Conservation (phyloP, 1,284 basidiomycete species). For the Cystobasidium sp. region DNA sequence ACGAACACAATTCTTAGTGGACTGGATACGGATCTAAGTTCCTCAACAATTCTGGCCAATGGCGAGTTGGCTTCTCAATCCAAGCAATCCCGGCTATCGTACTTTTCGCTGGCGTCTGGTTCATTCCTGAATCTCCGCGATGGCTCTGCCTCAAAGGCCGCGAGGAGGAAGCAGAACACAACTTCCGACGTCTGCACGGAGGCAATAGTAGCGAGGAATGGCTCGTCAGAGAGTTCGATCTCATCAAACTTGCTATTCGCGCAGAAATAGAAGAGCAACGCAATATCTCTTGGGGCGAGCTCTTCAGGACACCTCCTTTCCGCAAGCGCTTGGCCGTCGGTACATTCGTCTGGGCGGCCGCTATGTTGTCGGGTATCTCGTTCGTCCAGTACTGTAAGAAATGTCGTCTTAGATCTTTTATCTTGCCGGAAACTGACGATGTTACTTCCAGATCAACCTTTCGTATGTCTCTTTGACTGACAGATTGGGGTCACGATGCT, state of each 20-base stretch:
- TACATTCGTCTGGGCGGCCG: conserved; percentile 36
- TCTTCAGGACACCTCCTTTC: conserved; percentile 25
- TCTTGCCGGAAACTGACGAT: background rate
- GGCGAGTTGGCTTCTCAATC: conserved; percentile 37
- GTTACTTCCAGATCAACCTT: conserved; percentile 18
- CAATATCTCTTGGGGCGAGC: conserved; percentile 23
- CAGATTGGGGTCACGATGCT: background rate
- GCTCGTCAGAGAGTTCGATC: conserved; percentile 21
- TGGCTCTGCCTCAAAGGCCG: conserved; percentile 41
- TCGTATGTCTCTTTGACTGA: conserved; percentile 1
- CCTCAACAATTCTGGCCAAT: conserved; percentile 16
- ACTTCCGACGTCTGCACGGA: conserved; percentile 27
- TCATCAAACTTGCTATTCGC: conserved; percentile 12
- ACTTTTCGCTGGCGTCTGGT: conserved; percentile 27
- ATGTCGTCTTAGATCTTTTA: too few relatives aligned
- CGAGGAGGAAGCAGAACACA: conserved; percentile 38
- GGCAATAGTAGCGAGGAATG: conserved; percentile 29
- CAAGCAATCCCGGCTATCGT: conserved; percentile 33
- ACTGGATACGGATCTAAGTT: conserved; percentile 14
- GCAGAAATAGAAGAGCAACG: conserved; percentile 27
- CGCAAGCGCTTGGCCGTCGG: conserved; percentile 26
- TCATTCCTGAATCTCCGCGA: conserved; percentile 37
- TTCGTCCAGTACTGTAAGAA: conserved; percentile 43
- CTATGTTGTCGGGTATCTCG: conserved; percentile 40
- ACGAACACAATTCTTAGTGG: background rate